Base-by-base conservation (phyloP, 495 filamentous ascomycete genomes). In the Podospora sp. region DNA sequence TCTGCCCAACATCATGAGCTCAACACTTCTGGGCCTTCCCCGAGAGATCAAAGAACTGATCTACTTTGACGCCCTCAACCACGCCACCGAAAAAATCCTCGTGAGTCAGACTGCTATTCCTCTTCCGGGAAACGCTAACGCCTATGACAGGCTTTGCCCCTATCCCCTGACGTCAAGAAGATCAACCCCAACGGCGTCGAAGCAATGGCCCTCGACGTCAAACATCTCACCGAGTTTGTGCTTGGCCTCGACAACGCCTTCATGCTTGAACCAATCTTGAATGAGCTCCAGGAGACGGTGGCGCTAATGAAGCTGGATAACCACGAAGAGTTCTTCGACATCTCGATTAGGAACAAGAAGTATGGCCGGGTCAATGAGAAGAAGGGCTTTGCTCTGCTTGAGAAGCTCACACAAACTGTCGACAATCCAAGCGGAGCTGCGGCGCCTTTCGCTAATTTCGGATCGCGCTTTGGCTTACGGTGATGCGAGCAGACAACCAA, bases 11-110 rank as follows among this genome's bases (percentile, higher is more conserved):
- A 98, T 96, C 72, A 97, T 98, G 94, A 91, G 87, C 74, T 95
- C 93, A 3, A 95, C 94, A 0, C 83, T 99, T 7, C 86, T 98
- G 4, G 94, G 93, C 14, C 83, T 99, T 27, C 95, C 95, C 0
- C 89, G 91, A 3, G 92, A 96, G 70, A 98, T 99, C 78, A 97
- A 97, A 77, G 92, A 96, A 74, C 86, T 97, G 35, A 97, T 99
- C 67, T 98, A 98, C 78, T 97, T 97, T 70, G 94, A 97, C 75
- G 96, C 96, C 2, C 84, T 99, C 64, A 91, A 88, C 65, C 94
- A 98, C 76, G 92, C 96, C 6, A 89, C 92, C 8, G 89, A 89
- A 65, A 91, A 89, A 80, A 95, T 99, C 35, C 80, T 99, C 55
- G 90, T 92, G 77, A 70, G 83, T 35, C 40, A 50, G 21, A 4